These are phyloP conservation scores for Serpula lacrymans DNA, from an alignment of 768 basidiomycete species.

Conservation along the genomic window DNA sequence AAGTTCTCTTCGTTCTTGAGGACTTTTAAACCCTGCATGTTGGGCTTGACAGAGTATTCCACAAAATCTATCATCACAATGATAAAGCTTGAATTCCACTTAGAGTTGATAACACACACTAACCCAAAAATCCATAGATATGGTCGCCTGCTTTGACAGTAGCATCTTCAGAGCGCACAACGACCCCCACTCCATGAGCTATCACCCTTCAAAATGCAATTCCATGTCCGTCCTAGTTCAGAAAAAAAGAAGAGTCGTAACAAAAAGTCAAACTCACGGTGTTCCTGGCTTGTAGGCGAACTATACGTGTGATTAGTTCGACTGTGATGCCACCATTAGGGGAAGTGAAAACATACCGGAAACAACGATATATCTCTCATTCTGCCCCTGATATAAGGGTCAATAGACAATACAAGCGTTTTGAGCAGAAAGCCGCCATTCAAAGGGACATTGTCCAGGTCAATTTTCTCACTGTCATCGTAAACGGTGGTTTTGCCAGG, in stretches of 20 bases:
- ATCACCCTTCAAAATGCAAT: slow-evolving; percentile 14
- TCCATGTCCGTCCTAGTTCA: not conserved
- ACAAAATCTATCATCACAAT: slow-evolving; percentile 29
- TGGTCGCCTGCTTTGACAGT: slow-evolving; percentile 38
- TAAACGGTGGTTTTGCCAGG: slow-evolving; percentile 45
- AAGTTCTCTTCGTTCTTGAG: slow-evolving; percentile 41
- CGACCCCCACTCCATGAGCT: slow-evolving; percentile 38
- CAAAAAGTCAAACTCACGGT: too few species aligned
- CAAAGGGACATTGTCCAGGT: slow-evolving; percentile 42
- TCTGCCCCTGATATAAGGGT: slow-evolving; percentile 39
- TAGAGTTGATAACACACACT: slow-evolving; percentile 1
- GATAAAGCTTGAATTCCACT: not conserved
- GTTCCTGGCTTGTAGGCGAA: not conserved
- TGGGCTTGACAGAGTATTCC: slow-evolving; percentile 35
- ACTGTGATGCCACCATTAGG: too few species aligned
- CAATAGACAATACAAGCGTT: slow-evolving; percentile 43
- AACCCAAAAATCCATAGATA: slow-evolving; percentile 32
- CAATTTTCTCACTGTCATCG: slow-evolving; percentile 45
- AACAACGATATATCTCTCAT: slow-evolving; percentile 30
- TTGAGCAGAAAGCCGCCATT: slow-evolving; percentile 50
- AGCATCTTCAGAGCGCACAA: slow-evolving; percentile 43
- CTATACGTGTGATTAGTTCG: not conserved
- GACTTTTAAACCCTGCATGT: slow-evolving; percentile 18
- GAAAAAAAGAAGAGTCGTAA: not conserved
- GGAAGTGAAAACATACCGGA: too few species aligned